Evolutionary conservation across 2,329 filamentous ascomycete genomes (phyloP).

Genomic region (Nemania serpens): DNA sequence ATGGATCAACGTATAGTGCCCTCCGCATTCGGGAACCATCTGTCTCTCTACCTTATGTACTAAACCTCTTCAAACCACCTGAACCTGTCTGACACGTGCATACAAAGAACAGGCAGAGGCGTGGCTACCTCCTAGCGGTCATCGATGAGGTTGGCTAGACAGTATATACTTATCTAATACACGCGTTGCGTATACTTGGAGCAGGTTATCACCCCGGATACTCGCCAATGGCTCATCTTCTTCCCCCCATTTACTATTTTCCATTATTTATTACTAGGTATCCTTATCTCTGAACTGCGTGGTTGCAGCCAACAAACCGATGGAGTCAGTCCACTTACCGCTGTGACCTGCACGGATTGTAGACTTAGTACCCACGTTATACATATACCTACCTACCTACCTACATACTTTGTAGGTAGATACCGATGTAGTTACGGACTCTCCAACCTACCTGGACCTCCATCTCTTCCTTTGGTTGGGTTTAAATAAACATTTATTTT

Average conservation of each 20-base stretch:
- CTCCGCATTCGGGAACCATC: too few species aligned
- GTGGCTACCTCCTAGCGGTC: not conserved
- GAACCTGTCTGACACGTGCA: constrained; percentile 17
- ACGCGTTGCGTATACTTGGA: not conserved
- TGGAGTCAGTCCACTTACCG: not conserved
- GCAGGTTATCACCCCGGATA: not conserved
- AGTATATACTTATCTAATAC: too few species aligned
- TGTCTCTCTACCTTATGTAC: not conserved
- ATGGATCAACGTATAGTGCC: too few species aligned
- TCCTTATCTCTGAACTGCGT: not conserved
- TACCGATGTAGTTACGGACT: not conserved
- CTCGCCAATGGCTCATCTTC: not conserved
- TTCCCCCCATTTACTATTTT: not conserved
- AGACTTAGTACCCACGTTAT: too few species aligned
- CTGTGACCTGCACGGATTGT: not conserved
- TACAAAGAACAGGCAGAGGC: not conserved
- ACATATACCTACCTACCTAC: too few species aligned
- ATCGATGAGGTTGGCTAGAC: constrained; percentile 1
- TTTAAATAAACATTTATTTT: constrained; percentile 11
- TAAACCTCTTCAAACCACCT: not conserved
- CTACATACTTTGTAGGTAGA: too few species aligned
- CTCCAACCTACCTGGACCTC: not conserved
- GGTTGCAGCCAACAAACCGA: not conserved
- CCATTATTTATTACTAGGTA: not conserved
- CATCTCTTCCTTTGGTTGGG: not conserved